Percentiles rank a stretch among this genome's conserved stretches.
Conservation (phyloP, 202 grass and related monocot species). For the Setaria viridis region DNA sequence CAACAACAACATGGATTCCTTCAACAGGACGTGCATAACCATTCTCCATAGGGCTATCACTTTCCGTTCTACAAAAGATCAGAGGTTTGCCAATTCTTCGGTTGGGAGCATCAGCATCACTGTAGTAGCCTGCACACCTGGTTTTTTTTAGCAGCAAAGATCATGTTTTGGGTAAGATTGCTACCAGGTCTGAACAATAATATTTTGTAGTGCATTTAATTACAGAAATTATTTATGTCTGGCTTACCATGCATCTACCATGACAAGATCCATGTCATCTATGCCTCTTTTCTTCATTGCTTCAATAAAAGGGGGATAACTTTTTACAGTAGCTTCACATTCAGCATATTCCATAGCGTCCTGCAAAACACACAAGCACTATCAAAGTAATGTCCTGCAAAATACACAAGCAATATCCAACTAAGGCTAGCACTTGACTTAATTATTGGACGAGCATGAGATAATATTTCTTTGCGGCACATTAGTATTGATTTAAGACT, state of each 20-base stretch:
- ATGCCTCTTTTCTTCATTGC: conserved; percentile 97
- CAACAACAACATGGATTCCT: conserved; percentile 86
- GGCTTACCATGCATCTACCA: conserved; percentile 94
- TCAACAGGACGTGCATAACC: conserved; percentile 97
- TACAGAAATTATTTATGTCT: not conserved
- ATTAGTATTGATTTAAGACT: not conserved
- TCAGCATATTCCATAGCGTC: conserved; percentile 96
- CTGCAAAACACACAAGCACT: conserved; percentile 77
- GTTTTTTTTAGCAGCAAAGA: not conserved
- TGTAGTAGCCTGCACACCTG: conserved; percentile 86
- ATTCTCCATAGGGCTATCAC: conserved; percentile 96
- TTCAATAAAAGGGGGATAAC: conserved; percentile 87
- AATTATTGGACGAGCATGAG: not conserved
- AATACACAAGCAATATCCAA: conserved; percentile 9
- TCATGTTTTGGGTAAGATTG: conserved; percentile 8
- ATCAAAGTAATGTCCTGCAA: conserved; percentile 76
- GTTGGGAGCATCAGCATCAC: conserved; percentile 85
- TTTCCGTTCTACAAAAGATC: conserved; percentile 97
- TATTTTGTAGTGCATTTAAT: not conserved
- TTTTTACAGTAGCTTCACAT: conserved; percentile 93
- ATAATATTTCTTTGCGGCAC: not conserved
- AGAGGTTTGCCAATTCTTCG: conserved; percentile 85
- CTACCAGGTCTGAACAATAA: not conserved
- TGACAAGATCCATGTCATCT: conserved; percentile 98
- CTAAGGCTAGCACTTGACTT: not conserved